phyloP scores from a whole-genome alignment of 306 rosid species.

The Cicer cuneatum region DNA sequence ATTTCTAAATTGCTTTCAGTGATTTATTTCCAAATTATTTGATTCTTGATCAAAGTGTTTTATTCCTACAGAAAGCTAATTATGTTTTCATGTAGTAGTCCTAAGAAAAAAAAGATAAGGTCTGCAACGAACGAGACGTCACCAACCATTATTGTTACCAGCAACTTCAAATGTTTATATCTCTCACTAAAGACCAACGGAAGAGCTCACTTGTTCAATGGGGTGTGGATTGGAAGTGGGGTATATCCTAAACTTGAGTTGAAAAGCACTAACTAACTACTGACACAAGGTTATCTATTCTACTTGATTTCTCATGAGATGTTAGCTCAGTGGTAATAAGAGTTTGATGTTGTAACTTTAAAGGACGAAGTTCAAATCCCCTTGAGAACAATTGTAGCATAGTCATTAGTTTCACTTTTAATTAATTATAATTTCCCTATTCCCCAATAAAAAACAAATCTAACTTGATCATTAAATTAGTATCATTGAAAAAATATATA shows the following conservation, averaged over 20 bases:
- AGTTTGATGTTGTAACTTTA: no score
- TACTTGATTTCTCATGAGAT: no score
- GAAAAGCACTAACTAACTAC: constrained; percentile 1
- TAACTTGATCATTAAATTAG: constrained; percentile 19
- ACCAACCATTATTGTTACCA: constrained; percentile 1
- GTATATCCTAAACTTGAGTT: constrained; percentile 30
- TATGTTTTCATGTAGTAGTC: background rate
- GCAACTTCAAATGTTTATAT: constrained; percentile 1
- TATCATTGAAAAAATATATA: constrained; percentile 8
- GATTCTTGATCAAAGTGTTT: background rate
- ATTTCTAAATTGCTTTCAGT: background rate
- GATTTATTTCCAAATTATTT: constrained; percentile 14
- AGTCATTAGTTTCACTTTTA: no score
- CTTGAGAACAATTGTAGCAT: no score
- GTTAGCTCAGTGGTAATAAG: no score
- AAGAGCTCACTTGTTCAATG: background rate
- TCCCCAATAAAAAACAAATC: background rate
- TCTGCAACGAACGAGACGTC: background rate
- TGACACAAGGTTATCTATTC: background rate
- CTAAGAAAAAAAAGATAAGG: constrained; percentile 5
- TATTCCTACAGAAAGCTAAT: constrained; percentile 9
- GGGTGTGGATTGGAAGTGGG: background rate
- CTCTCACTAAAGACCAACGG: constrained; percentile 9
- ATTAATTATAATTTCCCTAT: no score
- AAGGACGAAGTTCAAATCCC: no score